phyloP scores from a whole-genome alignment of 495 filamentous ascomycete species.

The Lophiotrema nucula region DNA sequence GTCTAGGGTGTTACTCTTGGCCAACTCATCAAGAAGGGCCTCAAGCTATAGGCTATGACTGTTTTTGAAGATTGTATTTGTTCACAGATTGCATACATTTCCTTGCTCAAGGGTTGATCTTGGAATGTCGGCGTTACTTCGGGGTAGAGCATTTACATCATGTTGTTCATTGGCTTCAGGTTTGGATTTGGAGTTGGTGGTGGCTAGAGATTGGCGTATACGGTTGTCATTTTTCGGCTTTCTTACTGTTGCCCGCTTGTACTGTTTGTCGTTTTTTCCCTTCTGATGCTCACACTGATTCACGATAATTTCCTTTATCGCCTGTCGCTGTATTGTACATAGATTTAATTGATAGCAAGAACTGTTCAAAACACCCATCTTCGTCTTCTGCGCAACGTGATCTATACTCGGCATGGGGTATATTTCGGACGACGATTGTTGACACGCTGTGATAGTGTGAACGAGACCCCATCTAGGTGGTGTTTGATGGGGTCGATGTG shows the following conservation, averaged over 20 bases:
- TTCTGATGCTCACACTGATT: neutral
- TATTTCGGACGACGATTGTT: no score
- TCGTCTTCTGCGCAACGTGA: neutral
- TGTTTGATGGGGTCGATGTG: no score
- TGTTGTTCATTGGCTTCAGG: neutral
- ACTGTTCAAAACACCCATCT: neutral
- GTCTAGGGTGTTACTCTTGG: constrained; percentile 36
- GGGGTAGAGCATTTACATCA: neutral
- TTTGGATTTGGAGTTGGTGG: constrained; percentile 11
- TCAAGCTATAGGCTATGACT: constrained; percentile 22
- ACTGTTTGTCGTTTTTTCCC: neutral
- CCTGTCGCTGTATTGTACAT: constrained; percentile 10
- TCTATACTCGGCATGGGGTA: no score
- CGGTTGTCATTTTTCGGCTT: neutral
- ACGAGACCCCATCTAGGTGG: no score
- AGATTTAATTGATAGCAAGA: constrained; percentile 11
- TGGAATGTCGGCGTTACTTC: constrained; percentile 21
- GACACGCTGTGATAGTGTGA: no score
- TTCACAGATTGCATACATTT: constrained; percentile 19
- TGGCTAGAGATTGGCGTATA: neutral
- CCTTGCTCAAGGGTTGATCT: constrained; percentile 24
- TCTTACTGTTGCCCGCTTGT: neutral
- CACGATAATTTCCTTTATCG: constrained; percentile 9
- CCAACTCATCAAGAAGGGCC: constrained; percentile 35
- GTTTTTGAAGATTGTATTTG: neutral